Evolutionary conservation across 305 asterid genomes (phyloP).

Genomic region (Striga hermonthica): DNA sequence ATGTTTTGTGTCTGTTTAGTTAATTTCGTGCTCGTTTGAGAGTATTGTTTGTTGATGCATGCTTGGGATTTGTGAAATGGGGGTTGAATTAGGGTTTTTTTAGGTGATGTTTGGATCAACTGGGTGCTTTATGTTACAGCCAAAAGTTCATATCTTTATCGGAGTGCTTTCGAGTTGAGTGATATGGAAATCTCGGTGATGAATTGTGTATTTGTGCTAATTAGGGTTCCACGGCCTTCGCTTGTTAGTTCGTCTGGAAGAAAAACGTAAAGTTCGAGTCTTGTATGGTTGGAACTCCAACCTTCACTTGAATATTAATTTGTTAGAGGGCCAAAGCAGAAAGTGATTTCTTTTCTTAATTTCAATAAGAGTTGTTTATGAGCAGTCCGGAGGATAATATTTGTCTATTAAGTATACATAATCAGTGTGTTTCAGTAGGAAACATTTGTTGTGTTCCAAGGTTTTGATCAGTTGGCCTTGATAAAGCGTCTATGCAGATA

Average conservation of each 20-base stretch:
- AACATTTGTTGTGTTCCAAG: too few species aligned
- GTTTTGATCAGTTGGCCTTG: too few species aligned
- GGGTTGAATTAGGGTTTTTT: conserved; percentile 38
- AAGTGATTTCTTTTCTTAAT: not conserved
- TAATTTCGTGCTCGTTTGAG: conserved; percentile 19
- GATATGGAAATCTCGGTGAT: conserved; percentile 15
- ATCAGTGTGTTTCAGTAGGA: not conserved
- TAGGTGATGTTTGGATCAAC: conserved; percentile 18
- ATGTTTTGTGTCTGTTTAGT: conserved; percentile 3
- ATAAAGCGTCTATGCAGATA: too few species aligned
- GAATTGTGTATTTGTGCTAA: conserved; percentile 13
- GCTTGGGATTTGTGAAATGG: conserved; percentile 27
- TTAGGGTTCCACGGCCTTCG: conserved; percentile 25
- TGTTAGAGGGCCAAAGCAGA: not conserved
- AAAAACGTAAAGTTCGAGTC: not conserved
- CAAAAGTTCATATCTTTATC: not conserved
- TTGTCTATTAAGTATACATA: not conserved
- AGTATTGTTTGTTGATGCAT: conserved; percentile 32
- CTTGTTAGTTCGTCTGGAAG: not conserved
- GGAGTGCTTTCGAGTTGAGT: conserved; percentile 11
- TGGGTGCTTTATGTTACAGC: too few species aligned
- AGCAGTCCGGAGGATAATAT: not conserved
- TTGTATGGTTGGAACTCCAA: not conserved
- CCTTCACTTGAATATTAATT: conserved; percentile 13
- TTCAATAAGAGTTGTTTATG: conserved; percentile 4